A percentile compares a stretch with the other conserved stretches of the same genome.
These are phyloP conservation scores for Aechmea fasciata DNA, from an alignment of 176 grass and related monocot species.

Conservation along the genomic window DNA sequence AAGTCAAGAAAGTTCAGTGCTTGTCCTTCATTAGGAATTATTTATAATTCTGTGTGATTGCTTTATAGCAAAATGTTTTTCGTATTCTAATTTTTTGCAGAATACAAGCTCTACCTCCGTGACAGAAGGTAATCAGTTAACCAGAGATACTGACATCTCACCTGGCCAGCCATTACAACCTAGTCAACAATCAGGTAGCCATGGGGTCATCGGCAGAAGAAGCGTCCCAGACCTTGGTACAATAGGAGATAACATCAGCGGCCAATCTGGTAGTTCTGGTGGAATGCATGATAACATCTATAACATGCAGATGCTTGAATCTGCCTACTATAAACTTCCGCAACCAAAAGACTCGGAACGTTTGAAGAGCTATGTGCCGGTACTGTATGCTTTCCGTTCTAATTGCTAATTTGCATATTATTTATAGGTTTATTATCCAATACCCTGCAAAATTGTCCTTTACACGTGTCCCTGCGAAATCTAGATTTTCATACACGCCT, in stretches of 20 bases:
- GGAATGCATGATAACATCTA: conserved; percentile 58
- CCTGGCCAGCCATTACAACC: conserved; percentile 80
- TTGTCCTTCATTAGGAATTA: too few relatives aligned
- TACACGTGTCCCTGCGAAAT: too few relatives aligned
- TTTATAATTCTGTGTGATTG: background rate
- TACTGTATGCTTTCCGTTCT: conserved; percentile 7
- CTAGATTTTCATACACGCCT: too few relatives aligned
- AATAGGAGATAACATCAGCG: conserved; percentile 74
- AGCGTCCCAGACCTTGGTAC: conserved; percentile 78
- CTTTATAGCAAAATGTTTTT: background rate
- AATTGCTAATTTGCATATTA: too few relatives aligned
- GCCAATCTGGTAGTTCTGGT: conserved; percentile 32
- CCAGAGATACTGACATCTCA: conserved; percentile 63
- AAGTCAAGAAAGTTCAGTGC: too few relatives aligned
- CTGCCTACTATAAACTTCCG: conserved; percentile 81
- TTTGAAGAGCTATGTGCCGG: conserved; percentile 67
- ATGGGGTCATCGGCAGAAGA: conserved; percentile 90
- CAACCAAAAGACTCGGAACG: conserved; percentile 91
- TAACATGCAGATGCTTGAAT: conserved; percentile 88
- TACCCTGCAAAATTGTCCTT: background rate
- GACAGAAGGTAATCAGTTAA: conserved; percentile 57
- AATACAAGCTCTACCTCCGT: conserved; percentile 29
- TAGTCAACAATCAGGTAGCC: conserved; percentile 45
- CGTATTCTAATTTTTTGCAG: conserved; percentile 24
- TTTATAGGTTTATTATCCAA: too few relatives aligned